Evolutionary conservation across 2,329 filamentous ascomycete species (phyloP).

Genomic region (Microsporum ferrugineum): DNA sequence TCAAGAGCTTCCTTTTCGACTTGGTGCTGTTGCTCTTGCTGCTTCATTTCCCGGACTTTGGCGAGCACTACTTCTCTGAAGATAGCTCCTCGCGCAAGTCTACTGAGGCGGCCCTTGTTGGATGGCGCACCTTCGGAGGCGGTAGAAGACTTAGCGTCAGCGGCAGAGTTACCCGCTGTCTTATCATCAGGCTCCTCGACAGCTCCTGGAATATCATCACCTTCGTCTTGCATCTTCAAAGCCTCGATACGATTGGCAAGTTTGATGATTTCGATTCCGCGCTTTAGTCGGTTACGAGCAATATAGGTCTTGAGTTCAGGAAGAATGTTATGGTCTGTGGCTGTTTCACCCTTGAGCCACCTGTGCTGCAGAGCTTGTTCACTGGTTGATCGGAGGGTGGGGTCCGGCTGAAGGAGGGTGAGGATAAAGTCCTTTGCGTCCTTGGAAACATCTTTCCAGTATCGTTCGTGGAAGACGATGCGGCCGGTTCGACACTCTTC

Average conservation of each 20-base stretch:
- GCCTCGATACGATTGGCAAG: conserved; percentile 89
- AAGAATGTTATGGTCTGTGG: conserved; percentile 90
- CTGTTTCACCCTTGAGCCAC: conserved; percentile 85
- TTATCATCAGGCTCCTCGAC: background rate
- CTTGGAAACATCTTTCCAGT: conserved; percentile 94
- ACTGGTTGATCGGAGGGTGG: conserved; percentile 65
- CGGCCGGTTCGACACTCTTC: conserved; percentile 78
- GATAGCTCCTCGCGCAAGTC: conserved; percentile 57
- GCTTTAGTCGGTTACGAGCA: conserved; percentile 77
- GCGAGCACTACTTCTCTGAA: conserved; percentile 91
- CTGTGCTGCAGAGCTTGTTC: conserved; percentile 68
- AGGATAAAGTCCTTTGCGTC: conserved; percentile 94
- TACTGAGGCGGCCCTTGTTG: conserved; percentile 41
- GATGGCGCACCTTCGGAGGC: background rate
- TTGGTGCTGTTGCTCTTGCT: conserved; percentile 64
- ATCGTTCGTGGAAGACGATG: conserved; percentile 91
- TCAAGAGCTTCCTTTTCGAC: conserved; percentile 48
- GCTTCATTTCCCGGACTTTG: conserved; percentile 86
- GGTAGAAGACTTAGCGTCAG: conserved; percentile 14
- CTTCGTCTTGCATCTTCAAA: conserved; percentile 75
- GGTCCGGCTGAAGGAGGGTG: conserved; percentile 64
- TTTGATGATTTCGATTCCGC: conserved; percentile 93
- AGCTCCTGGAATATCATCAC: conserved; percentile 53
- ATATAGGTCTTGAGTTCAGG: conserved; percentile 94
- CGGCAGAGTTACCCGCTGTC: conserved; percentile 33